Percentiles rank a stretch among this genome's conserved stretches.
Conservation (phyloP, 169 alveolate species). For the Perkinsus marinus region DNA sequence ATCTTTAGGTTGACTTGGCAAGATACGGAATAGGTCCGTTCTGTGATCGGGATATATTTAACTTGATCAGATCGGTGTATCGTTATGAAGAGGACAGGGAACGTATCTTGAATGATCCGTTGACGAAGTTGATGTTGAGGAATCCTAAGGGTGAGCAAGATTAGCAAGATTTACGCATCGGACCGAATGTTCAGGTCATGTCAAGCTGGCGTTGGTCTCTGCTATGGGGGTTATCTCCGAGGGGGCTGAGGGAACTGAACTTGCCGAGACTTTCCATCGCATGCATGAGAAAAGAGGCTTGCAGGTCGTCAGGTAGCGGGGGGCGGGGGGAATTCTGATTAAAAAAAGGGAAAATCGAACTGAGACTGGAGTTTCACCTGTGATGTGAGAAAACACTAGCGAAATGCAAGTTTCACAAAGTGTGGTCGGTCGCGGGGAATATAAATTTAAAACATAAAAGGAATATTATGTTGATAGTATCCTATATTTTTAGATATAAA, state of each 20-base stretch:
- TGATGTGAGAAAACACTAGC: no score
- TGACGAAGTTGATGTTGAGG: background rate
- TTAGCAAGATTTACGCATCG: background rate
- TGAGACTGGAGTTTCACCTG: no score
- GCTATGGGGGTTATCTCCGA: constrained; percentile 5
- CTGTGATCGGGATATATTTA: no score
- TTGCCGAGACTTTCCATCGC: background rate
- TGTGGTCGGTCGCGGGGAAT: no score
- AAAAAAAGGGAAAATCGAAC: no score
- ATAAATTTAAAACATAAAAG: no score
- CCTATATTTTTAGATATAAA: no score
- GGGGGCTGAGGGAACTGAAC: background rate
- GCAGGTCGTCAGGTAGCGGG: background rate
- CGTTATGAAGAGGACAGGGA: background rate
- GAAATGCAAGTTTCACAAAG: no score
- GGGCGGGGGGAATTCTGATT: no score
- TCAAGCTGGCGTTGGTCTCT: background rate
- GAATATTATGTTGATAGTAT: background rate
- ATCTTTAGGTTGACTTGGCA: background rate
- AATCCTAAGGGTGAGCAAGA: background rate
- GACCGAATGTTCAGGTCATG: background rate
- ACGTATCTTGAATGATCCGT: background rate
- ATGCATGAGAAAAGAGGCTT: background rate
- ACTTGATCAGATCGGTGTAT: background rate
- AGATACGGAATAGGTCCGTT: no score